Base-by-base conservation (phyloP, 2,329 filamentous ascomycete species). In the Fusarium siculi region DNA sequence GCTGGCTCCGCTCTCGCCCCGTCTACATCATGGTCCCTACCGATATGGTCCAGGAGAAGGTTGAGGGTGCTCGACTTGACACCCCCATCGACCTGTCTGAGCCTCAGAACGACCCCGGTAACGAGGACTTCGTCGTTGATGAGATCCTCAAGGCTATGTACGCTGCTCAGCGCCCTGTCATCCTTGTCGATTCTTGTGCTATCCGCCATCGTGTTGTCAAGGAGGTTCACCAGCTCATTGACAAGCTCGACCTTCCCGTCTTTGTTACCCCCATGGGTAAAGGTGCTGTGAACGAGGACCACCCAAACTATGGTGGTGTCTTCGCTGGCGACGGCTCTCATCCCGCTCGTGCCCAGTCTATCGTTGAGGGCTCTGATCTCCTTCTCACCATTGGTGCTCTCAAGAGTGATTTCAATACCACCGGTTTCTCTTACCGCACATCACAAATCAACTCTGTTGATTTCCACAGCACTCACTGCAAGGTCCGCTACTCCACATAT, bases 241-340 rank as follows among this genome's bases (percentile, higher is more conserved):
- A 91, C 68, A 93, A 92, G 81, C 93, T 93, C 2, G 86, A 89
- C 8, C 85, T 97, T 12, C 94, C 95, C 9, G 92, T 93, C 0
- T 97, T 96, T 76, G 93, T 95, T n/a, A 93, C 94, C 1, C 93
- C 94, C 5, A 97, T 97, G 93, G 94, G 94, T 52, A 97, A 97
- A 84, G 90, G 94, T 23, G 93, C 93, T 25, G 88, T 97, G 52
- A 88, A 96, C 77, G 94, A 97, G 81, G 88, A 88, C 4, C 87
- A 93, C 52, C 85, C 87, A n/a, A 93, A 89, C 77, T 97, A 92
- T 75, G 93, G 93, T 28, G 95, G 95, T 72, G 93, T 97, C 9
- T 97, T 97, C 80, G 92, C 93, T 14, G 95, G 95, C n/a, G 88
- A 88, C 66, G 93, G 92, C 40, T 94, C 92, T 37, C 88, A 91